These are phyloP conservation scores for Cerrena zonata DNA, from an alignment of 1,284 basidiomycete genomes.

Conservation along the genomic window DNA sequence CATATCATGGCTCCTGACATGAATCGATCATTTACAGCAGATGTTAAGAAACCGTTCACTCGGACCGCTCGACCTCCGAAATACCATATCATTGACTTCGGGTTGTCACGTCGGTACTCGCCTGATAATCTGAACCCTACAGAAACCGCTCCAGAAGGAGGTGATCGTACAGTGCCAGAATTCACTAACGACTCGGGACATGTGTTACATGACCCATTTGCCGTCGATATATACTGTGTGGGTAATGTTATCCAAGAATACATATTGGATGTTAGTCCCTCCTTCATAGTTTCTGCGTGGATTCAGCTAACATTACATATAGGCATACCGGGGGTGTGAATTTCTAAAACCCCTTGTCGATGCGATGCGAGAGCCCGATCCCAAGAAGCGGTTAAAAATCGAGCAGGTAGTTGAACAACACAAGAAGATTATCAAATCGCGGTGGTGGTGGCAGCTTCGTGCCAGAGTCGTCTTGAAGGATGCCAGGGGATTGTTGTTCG, in stretches of 20 bases:
- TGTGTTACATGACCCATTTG: conserved; percentile 20
- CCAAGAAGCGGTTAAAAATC: too few species aligned
- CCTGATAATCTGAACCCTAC: conserved; percentile 2
- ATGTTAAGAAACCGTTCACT: conserved; percentile 23
- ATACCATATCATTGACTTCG: conserved; percentile 35
- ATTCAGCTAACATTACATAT: too few species aligned
- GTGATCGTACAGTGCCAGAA: conserved; percentile 23
- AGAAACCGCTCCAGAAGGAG: conserved; percentile 14
- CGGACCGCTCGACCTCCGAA: conserved; percentile 24
- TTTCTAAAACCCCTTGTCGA: too few species aligned
- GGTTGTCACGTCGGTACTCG: conserved; percentile 26
- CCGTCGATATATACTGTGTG: conserved; percentile 25
- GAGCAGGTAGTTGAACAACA: too few species aligned
- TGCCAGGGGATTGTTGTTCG: too few species aligned
- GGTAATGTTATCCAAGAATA: conserved; percentile 28
- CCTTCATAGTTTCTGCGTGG: conserved; percentile 20
- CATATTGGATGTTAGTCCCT: conserved; percentile 17
- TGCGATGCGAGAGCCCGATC: too few species aligned
- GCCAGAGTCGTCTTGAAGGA: too few species aligned
- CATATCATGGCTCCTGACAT: conserved; percentile 25
- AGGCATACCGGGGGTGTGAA: too few species aligned
- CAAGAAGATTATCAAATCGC: too few species aligned
- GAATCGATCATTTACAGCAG: conserved; percentile 15
- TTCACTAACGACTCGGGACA: conserved; percentile 9
- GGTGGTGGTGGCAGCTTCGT: too few species aligned